Percentiles rank a stretch among this genome's conserved stretches.
These are phyloP conservation scores for Carex littledalei DNA, from an alignment of 176 grass and related monocot species.

Conservation along the genomic window DNA sequence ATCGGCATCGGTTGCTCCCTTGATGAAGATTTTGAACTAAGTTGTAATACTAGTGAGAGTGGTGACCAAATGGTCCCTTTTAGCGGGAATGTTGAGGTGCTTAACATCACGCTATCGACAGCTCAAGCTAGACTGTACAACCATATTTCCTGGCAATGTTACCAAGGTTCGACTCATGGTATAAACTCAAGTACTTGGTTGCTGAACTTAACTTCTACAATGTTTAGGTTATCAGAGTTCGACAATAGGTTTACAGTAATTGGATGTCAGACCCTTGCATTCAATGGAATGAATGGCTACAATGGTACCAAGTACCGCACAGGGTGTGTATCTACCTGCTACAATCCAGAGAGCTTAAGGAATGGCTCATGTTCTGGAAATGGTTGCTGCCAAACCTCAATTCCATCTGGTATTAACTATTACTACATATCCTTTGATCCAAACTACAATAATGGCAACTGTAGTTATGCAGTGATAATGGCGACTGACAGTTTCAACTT, in stretches of 20 bases:
- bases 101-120: not conserved
- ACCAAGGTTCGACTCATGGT: not conserved
- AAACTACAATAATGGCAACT: not conserved
- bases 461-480: constrained; percentile 8
- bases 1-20: constrained; percentile 22
- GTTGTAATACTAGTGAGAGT: not conserved
- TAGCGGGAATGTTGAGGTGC: not conserved
- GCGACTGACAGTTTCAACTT: not conserved
- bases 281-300: not conserved
- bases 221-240: not conserved
- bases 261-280: constrained; percentile 7
- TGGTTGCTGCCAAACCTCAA: constrained; percentile 8
- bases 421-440: not conserved
- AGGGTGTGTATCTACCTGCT: constrained; percentile 16
- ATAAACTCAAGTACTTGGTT: too few species aligned
- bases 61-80: not conserved
- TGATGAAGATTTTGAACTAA: not conserved
- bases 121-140: not conserved
- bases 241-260: not conserved
- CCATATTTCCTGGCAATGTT: not conserved
- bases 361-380: constrained; percentile 2
- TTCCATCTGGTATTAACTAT: not conserved
- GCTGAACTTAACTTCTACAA: not conserved
- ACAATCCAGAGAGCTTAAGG: not conserved
- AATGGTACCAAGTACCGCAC: not conserved